Evolutionary conservation across 139 green algal species (phyloP).

Genomic region (Micromonas commoda): DNA sequence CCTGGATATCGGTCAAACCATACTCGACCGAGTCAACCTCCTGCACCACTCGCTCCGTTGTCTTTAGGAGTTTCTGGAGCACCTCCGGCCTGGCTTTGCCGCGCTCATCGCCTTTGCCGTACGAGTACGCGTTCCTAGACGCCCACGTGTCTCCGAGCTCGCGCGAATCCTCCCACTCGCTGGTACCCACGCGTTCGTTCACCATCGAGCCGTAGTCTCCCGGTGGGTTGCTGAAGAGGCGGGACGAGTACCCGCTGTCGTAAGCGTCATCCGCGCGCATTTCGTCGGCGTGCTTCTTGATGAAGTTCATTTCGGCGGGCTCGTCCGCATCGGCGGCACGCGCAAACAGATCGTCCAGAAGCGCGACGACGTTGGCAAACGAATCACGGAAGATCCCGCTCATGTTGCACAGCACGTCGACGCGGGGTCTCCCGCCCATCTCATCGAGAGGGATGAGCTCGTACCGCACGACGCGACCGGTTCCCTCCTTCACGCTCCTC

Average conservation of each 20-base stretch:
- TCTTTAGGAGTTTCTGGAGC: slow-evolving; percentile 58
- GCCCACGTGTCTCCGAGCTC: slow-evolving; percentile 95
- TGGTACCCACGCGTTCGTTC: slow-evolving; percentile 87
- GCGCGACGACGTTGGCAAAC: slow-evolving; percentile 68
- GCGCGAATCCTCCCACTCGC: slow-evolving; percentile 62
- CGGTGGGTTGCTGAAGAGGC: slow-evolving; percentile 89
- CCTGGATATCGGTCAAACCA: slow-evolving; percentile 95
- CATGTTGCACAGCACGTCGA: slow-evolving; percentile 96
- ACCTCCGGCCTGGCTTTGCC: slow-evolving; percentile 44
- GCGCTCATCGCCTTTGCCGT: slow-evolving; percentile 55
- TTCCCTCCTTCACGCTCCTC: slow-evolving; percentile 70
- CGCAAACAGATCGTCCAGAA: slow-evolving; percentile 92
- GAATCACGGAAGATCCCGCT: slow-evolving; percentile 89
- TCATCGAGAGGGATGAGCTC: slow-evolving; percentile 63
- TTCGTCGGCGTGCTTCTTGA: slow-evolving; percentile 78
- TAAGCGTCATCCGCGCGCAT: slow-evolving; percentile 54
- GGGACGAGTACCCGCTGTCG: slow-evolving; percentile 45
- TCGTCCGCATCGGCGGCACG: slow-evolving; percentile 56
- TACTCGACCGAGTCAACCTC: slow-evolving; percentile 97
- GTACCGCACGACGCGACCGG: slow-evolving; percentile 76
- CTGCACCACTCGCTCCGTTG: slow-evolving; percentile 74
- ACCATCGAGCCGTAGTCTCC: slow-evolving; percentile 97
- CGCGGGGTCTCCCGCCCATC: slow-evolving; percentile 66
- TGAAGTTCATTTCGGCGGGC: slow-evolving; percentile 75
- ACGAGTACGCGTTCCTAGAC: slow-evolving; percentile 88